Evolutionary conservation across 2,329 filamentous ascomycete genomes (phyloP).

Genomic region (Monilinia aucupariae): DNA sequence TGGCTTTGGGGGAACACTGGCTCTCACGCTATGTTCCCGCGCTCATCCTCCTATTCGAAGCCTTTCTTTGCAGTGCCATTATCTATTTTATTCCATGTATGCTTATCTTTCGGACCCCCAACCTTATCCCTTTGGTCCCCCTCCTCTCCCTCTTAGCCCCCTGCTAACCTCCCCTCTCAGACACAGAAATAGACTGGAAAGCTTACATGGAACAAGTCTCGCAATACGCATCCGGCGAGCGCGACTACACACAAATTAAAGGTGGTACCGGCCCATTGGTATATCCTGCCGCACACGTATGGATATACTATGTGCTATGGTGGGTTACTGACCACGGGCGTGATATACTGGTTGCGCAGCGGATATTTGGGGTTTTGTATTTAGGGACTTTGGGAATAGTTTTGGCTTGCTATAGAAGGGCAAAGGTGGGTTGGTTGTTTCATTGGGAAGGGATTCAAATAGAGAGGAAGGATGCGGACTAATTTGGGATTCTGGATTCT

Average conservation of each 20-base stretch:
- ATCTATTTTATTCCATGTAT: slow-evolving; percentile 33
- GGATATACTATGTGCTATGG: slow-evolving; percentile 79
- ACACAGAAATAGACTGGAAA: slow-evolving; percentile 97
- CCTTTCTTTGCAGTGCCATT: slow-evolving; percentile 30
- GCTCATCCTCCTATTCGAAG: slow-evolving; percentile 29
- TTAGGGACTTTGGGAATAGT: slow-evolving; percentile 69
- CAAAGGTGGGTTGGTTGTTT: slow-evolving; percentile 49
- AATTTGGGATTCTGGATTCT: slow-evolving; percentile 15
- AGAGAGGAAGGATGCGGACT: not conserved
- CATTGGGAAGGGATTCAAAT: not conserved
- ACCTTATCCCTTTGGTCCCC: not conserved
- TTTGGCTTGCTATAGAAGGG: slow-evolving; percentile 73
- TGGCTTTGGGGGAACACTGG: slow-evolving; percentile 30
- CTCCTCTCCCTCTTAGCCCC: not conserved
- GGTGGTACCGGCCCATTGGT: slow-evolving; percentile 90
- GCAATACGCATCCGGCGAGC: slow-evolving; percentile 75
- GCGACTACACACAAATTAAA: slow-evolving; percentile 78
- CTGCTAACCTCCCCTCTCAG: slow-evolving; percentile 40
- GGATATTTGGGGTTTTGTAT: slow-evolving; percentile 76
- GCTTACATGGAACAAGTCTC: slow-evolving; percentile 94
- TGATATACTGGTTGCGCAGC: slow-evolving; percentile 75
- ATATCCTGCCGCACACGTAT: slow-evolving; percentile 91
- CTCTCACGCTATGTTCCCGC: slow-evolving; percentile 29
- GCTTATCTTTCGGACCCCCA: not conserved
- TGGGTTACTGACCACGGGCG: slow-evolving; percentile 68